phyloP scores from a whole-genome alignment of 2,329 filamentous ascomycete genomes.

The Beauveria sp. region DNA sequence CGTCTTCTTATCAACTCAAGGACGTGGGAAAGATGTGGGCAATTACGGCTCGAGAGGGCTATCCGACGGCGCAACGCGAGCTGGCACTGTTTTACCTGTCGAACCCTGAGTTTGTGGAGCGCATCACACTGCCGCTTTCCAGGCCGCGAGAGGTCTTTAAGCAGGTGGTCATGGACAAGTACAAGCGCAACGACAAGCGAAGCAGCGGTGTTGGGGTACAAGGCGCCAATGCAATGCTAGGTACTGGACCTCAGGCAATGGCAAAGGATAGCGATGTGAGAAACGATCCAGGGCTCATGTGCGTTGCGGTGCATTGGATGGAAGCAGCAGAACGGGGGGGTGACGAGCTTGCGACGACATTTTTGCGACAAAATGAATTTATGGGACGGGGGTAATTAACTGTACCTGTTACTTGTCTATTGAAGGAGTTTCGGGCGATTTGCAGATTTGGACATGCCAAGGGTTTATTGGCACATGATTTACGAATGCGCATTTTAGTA shows the following conservation, averaged over 20 bases:
- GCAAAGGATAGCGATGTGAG: slow-evolving; percentile 44
- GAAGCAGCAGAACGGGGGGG: slow-evolving; percentile 79
- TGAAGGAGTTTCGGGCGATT: neutral
- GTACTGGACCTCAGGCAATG: neutral
- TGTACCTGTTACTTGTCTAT: neutral
- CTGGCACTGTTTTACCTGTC: slow-evolving; percentile 90
- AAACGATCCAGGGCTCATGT: slow-evolving; percentile 84
- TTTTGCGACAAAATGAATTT: slow-evolving; percentile 61
- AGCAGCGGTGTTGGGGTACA: slow-evolving; percentile 18
- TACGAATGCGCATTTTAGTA: neutral
- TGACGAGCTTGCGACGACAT: slow-evolving; percentile 75
- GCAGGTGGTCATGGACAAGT: slow-evolving; percentile 71
- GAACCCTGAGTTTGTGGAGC: slow-evolving; percentile 74
- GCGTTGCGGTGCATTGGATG: slow-evolving; percentile 96
- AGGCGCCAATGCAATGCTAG: slow-evolving; percentile 15
- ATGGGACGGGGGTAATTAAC: slow-evolving; percentile 24
- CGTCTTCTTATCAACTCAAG: slow-evolving; percentile 60
- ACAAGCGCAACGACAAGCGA: slow-evolving; percentile 34
- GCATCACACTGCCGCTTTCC: slow-evolving; percentile 75
- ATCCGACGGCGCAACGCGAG: slow-evolving; percentile 79
- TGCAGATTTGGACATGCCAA: neutral
- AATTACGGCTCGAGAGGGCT: slow-evolving; percentile 86
- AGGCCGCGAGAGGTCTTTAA: slow-evolving; percentile 87
- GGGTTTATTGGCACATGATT: neutral
- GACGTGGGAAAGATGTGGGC: slow-evolving; percentile 87